phyloP scores from a whole-genome alignment of 441 rosid species.

The Brassica hybrid region DNA sequence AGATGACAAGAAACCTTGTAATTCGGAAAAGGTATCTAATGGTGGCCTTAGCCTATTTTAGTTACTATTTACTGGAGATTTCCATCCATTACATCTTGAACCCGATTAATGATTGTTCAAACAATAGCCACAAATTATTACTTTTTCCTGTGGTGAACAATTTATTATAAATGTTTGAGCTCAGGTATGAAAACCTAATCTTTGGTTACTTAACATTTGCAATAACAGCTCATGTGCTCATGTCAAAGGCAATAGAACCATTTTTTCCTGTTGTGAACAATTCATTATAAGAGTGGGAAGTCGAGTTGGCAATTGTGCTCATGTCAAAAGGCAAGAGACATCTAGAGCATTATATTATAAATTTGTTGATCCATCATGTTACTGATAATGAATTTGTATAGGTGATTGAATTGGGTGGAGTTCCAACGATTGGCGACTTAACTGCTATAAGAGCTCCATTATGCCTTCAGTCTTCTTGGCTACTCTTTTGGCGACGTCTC shows the following conservation, averaged over 20 bases:
- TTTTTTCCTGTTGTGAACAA: no score
- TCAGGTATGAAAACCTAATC: background rate
- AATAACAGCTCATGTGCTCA: background rate
- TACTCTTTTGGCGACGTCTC: slow-evolving; percentile 59
- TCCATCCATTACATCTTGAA: no score
- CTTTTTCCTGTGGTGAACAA: background rate
- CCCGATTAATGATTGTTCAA: background rate
- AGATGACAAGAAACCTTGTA: background rate
- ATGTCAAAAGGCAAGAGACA: slow-evolving; percentile 70
- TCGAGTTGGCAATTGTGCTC: slow-evolving; percentile 77
- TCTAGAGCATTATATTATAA: slow-evolving; percentile 9
- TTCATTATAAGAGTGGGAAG: slow-evolving; percentile 71
- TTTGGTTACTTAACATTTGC: background rate
- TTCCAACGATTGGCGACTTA: slow-evolving; percentile 87
- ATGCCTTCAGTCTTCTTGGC: slow-evolving; percentile 86
- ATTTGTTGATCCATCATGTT: background rate
- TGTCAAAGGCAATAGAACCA: no score
- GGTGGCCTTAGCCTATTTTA: no score
- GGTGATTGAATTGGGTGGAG: slow-evolving; percentile 88
- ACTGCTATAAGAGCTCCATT: slow-evolving; percentile 72
- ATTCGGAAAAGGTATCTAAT: background rate
- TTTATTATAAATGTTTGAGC: background rate
- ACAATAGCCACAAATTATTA: background rate
- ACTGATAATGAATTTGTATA: slow-evolving; percentile 28
- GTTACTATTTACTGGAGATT: no score